A percentile compares a stretch with the other conserved stretches of the same genome.
These are phyloP conservation scores for Phytophthora niederhauseri DNA, from an alignment of 352 stramenopile species.

Conservation along the genomic window DNA sequence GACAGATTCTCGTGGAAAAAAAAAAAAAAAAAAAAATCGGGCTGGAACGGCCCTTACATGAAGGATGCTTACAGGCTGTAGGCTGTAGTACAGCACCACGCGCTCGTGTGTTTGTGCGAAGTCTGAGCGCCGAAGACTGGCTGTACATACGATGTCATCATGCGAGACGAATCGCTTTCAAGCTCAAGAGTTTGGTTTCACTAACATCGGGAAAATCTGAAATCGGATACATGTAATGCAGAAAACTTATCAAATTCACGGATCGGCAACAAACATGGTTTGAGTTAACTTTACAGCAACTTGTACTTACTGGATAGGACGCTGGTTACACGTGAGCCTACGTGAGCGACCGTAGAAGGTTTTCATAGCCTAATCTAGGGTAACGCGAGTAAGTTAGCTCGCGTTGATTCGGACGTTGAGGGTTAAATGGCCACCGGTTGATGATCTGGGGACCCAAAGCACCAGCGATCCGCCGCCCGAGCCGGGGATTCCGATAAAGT, in stretches of 20 bases:
- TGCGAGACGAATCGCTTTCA: too few species aligned
- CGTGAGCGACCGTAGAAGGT: slow-evolving; percentile 1
- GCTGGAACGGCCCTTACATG: too few species aligned
- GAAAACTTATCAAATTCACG: not conserved
- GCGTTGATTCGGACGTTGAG: slow-evolving; percentile 48
- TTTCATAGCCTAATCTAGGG: slow-evolving; percentile 4
- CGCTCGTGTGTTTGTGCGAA: too few species aligned
- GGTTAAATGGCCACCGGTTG: slow-evolving; percentile 35
- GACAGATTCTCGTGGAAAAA: too few species aligned
- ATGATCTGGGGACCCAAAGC: slow-evolving; percentile 45
- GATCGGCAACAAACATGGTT: not conserved
- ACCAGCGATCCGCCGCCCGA: slow-evolving; percentile 42
- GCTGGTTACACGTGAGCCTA: not conserved
- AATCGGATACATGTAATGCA: too few species aligned
- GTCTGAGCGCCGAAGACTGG: not conserved
- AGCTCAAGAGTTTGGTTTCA: too few species aligned
- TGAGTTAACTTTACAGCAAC: not conserved
- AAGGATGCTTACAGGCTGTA: too few species aligned
- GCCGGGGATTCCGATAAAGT: slow-evolving; percentile 38
- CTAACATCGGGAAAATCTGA: too few species aligned
- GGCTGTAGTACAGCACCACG: too few species aligned
- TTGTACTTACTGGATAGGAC: slow-evolving; percentile 4
- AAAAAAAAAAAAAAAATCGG: too few species aligned
- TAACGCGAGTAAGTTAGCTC: slow-evolving; percentile 30
- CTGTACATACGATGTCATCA: too few species aligned